These are phyloP conservation scores for Phoma sp. DNA, from an alignment of 2,329 filamentous ascomycete genomes.

Conservation along the genomic window DNA sequence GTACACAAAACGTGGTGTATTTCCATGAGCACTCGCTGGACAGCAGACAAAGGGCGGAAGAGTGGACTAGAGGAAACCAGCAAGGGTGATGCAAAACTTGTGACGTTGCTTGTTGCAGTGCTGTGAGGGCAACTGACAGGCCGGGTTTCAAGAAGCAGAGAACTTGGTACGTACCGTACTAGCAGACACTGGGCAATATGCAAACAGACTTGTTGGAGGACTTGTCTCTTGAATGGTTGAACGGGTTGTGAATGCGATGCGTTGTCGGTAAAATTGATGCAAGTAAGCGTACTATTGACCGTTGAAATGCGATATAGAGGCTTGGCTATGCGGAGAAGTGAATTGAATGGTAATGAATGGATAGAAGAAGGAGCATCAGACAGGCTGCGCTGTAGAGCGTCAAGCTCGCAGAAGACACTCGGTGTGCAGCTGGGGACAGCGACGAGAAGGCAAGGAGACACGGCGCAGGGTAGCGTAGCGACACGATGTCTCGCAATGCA, in stretches of 20 bases:
- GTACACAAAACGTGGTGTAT: conserved; percentile 17
- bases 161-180: conserved; percentile 42
- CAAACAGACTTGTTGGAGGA: conserved; percentile 35
- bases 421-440: conserved; percentile 23
- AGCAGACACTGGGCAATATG: conserved; percentile 50
- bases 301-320: conserved; percentile 19
- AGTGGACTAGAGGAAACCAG: conserved; percentile 20
- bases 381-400: conserved; percentile 32
- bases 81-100: conserved; percentile 29
- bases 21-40: conserved; percentile 1
- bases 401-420: conserved; percentile 33
- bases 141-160: conserved; percentile 40
- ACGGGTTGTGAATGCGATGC: neutral
- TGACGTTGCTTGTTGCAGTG: conserved; percentile 43
- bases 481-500: conserved; percentile 31
- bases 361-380: conserved; percentile 21
- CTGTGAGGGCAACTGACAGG: conserved; percentile 33
- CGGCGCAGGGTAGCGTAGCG: conserved; percentile 26
- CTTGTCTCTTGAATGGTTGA: too few relatives aligned
- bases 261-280: conserved; percentile 1
- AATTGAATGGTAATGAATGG: conserved; percentile 25
- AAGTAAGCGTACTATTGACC: conserved; percentile 10
- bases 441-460: conserved; percentile 24
- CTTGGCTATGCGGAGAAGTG: conserved; percentile 22
- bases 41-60: conserved; percentile 8